Conservation (phyloP, 2,329 filamentous ascomycete species). For the Coniochaeta prunicola region DNA sequence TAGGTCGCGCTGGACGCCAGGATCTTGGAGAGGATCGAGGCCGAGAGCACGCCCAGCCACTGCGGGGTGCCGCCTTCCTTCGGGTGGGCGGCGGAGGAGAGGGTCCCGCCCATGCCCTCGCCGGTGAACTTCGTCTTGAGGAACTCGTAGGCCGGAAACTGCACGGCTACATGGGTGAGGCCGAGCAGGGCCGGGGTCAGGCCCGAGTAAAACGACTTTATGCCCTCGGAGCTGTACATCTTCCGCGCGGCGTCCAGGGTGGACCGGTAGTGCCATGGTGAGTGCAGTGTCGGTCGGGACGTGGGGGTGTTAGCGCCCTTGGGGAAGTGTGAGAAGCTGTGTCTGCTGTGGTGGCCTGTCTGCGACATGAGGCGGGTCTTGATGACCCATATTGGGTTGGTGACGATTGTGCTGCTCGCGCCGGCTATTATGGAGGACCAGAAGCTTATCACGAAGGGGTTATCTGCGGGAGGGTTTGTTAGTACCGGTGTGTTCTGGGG, state of each 20-base stretch:
- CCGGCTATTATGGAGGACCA: conserved; percentile 89
- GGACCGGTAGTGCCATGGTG: conserved; percentile 85
- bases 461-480: conserved; percentile 57
- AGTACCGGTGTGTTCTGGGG: no score
- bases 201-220: conserved; percentile 90
- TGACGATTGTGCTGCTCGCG: conserved; percentile 85
- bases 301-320: conserved; percentile 47
- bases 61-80: background rate
- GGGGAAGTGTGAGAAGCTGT: conserved; percentile 36
- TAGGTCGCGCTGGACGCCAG: conserved; percentile 93
- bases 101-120: conserved; percentile 66
- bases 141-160: conserved; percentile 93
- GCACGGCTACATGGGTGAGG: conserved; percentile 90
- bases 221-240: conserved; percentile 88
- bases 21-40: conserved; percentile 90
- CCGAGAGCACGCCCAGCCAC: conserved; percentile 76
- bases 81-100: conserved; percentile 52
- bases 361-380: conserved; percentile 98
- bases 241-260: conserved; percentile 89
- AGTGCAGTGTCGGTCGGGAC: conserved; percentile 46
- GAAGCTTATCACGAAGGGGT: conserved; percentile 71
- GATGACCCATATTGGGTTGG: conserved; percentile 99
- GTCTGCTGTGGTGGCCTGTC: conserved; percentile 40
- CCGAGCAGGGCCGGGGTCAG: conserved; percentile 87
- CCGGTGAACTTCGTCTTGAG: conserved; percentile 89